Conservation (phyloP, 371 early-diverging fungal species). For the Mortierella sp. region DNA sequence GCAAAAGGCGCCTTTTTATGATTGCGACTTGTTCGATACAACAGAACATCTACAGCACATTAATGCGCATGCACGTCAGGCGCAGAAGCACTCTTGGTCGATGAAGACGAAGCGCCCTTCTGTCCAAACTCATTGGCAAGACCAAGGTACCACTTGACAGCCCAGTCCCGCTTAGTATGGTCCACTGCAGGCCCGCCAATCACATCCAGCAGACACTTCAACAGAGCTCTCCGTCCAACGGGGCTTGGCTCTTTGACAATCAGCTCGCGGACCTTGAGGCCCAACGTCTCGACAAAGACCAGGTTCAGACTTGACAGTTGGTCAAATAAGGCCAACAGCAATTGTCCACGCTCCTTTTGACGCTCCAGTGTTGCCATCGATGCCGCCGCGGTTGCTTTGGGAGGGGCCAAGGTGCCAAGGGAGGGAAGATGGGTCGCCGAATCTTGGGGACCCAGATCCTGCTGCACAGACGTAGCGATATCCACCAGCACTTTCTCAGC, state of each 20-base stretch:
- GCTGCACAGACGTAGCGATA: slow-evolving; percentile 31
- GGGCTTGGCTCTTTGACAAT: slow-evolving; percentile 41
- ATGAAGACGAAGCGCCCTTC: background rate
- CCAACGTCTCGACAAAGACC: slow-evolving; percentile 56
- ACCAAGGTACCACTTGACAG: slow-evolving; percentile 60
- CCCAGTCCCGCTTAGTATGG: slow-evolving; percentile 60
- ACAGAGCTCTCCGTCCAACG: slow-evolving; percentile 43
- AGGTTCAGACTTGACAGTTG: slow-evolving; percentile 58
- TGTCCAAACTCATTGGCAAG: slow-evolving; percentile 54
- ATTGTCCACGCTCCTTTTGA: slow-evolving; percentile 51
- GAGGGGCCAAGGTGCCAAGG: slow-evolving; percentile 14
- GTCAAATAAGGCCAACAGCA: slow-evolving; percentile 59
- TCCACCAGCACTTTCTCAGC: slow-evolving; percentile 21
- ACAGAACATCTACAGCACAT: background rate
- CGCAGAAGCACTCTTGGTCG: background rate
- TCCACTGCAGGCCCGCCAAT: slow-evolving; percentile 56
- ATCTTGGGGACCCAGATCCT: slow-evolving; percentile 35
- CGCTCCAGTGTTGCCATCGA: slow-evolving; percentile 12
- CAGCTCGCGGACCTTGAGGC: slow-evolving; percentile 48
- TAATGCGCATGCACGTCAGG: background rate
- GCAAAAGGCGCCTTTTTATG: background rate
- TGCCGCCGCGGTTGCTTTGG: background rate
- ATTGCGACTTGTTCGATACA: background rate
- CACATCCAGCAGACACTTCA: slow-evolving; percentile 58
- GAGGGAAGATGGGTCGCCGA: slow-evolving; percentile 35